Conservation (phyloP, 805 yeast species). For the Dipodascus geniculatus region DNA sequence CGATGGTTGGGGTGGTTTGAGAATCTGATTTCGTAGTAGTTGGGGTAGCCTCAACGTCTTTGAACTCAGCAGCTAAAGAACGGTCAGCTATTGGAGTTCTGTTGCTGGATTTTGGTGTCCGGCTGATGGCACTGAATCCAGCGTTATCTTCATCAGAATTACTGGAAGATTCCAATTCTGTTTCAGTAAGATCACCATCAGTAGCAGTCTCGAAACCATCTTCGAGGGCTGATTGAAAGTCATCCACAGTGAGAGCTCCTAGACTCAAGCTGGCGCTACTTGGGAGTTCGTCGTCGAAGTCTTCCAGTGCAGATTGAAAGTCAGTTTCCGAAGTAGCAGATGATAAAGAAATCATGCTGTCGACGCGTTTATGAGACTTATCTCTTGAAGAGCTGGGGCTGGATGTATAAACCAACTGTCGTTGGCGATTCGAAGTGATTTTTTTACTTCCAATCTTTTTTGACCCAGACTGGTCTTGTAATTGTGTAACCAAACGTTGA, state of each 20-base stretch:
- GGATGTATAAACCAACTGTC: background rate
- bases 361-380: background rate
- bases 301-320: background rate
- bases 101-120: background rate
- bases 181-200: background rate
- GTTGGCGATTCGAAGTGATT: background rate
- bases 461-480: conserved; percentile 16
- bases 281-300: background rate
- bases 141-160: background rate
- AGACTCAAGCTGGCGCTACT: background rate
- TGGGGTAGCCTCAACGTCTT: background rate
- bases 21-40: background rate
- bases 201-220: background rate
- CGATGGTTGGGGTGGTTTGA: conserved; percentile 9
- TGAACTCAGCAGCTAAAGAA: background rate
- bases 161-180: background rate
- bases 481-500: conserved; percentile 20
- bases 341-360: background rate
- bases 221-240: background rate
- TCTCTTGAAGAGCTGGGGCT: background rate
- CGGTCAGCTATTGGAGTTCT: background rate
- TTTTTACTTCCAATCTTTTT: background rate
- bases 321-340: background rate
- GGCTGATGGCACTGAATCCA: background rate
- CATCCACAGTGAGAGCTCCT: background rate